Base-by-base conservation (phyloP, 2,329 filamentous ascomycete species). In the Neonectria sp. region DNA sequence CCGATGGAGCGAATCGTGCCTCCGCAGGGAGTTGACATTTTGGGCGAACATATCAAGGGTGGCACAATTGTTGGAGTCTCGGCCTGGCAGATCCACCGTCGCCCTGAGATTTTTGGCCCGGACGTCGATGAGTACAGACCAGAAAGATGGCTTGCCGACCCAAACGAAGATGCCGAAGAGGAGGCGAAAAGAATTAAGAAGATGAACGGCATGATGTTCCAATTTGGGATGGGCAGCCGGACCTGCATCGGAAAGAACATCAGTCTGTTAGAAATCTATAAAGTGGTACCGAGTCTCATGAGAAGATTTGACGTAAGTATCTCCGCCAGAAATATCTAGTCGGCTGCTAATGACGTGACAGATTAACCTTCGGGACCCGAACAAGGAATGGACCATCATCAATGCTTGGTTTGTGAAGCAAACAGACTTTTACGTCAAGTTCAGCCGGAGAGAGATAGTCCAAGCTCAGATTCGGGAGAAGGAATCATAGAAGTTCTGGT, bases 51-150 rank as follows among this genome's bases (percentile, higher is more conserved):
- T 63, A 84, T 95, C 31, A 87, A 87, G 4, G 92, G 90, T 1
- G 92, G 92, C 7, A 93, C 92, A 0, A 91, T 93, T 65, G 91
- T 94, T 1, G 93, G 93, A 7, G 92, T 90, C 76, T 93, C 89
- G 59, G 89, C 92, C 0, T 95, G 92, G 92, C 89, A 94, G 17
- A 83, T 95, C 37, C 92, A 95, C 74, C 86, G 91, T 3, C 86
- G 90, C 3, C 84, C 86, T 6, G 89, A 91, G 61, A 83, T 95
- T 33, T 95, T 93, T 73, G 92, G 92, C 2, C 77, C 83, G 0
- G 90, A 95, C 68, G 88, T 89, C 0, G 89, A 94, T 51, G 79
- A 77, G 0, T 95, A 88, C 77, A 81, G 90, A 13, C 93, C 93
- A 0, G 92, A 95, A 79, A 80, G 93, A 49, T 94, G 92, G 87